phyloP scores from a whole-genome alignment of 2,329 filamentous ascomycete species.

The Arachnopeziza araneosa region DNA sequence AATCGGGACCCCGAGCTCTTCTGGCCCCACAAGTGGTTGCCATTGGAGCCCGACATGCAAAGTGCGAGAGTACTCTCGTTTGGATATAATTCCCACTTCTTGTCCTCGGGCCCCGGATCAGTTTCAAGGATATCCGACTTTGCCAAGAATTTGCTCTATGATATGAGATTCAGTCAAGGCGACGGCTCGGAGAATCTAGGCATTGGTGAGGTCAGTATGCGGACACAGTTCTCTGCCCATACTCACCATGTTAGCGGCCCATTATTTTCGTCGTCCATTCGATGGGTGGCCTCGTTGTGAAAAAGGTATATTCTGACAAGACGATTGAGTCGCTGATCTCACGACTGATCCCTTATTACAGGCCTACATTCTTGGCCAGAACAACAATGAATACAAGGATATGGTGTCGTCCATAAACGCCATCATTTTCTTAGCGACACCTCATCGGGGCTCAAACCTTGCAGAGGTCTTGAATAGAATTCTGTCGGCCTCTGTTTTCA shows the following conservation, averaged over 20 bases:
- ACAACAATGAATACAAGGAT: conserved; percentile 8
- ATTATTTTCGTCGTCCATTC: conserved; percentile 41
- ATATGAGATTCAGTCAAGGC: conserved; percentile 24
- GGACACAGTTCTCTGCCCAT: not conserved
- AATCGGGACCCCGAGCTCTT: not conserved
- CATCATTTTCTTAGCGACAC: conserved; percentile 35
- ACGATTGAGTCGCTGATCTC: not conserved
- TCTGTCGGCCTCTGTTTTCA: not conserved
- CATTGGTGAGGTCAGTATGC: not conserved
- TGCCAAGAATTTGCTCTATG: conserved; percentile 25
- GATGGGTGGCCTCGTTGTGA: conserved; percentile 38
- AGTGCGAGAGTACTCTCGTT: not conserved
- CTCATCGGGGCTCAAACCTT: conserved; percentile 25
- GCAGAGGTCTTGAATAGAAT: conserved; percentile 12
- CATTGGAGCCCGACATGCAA: not conserved
- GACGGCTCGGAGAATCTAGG: not conserved
- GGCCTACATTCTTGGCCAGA: conserved; percentile 22
- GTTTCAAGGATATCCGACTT: conserved; percentile 31
- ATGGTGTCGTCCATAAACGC: conserved; percentile 22
- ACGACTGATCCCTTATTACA: conserved; percentile 9
- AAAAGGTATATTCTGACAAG: conserved; percentile 10
- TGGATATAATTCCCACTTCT: conserved; percentile 3
- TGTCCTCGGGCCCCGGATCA: not conserved
- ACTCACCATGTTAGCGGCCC: conserved; percentile 7
- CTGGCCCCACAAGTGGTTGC: conserved; percentile 1